These are phyloP conservation scores for Cotoneaster glaucophyllus DNA, from an alignment of 306 rosid genomes.

Conservation along the genomic window DNA sequence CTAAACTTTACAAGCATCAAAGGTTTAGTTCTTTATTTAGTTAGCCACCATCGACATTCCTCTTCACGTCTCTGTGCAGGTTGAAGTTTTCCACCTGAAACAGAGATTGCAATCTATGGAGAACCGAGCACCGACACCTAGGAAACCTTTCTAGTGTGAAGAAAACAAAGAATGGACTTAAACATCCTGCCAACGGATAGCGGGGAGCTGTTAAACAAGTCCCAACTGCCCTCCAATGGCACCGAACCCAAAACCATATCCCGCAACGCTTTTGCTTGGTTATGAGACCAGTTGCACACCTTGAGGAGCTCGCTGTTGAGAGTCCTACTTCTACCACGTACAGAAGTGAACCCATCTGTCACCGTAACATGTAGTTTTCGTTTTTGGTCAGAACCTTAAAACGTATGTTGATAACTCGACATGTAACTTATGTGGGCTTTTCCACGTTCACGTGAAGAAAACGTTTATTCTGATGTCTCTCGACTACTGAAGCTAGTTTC, in stretches of 20 bases:
- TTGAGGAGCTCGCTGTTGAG: neutral
- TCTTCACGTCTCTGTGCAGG: conserved; percentile 35
- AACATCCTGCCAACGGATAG: neutral
- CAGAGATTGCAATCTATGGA: conserved; percentile 93
- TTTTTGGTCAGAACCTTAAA: neutral
- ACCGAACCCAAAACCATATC: neutral
- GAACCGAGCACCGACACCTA: conserved; percentile 79
- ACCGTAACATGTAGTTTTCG: neutral
- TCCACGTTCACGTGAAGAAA: neutral
- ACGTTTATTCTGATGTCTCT: neutral
- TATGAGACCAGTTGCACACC: neutral
- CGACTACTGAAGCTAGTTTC: neutral
- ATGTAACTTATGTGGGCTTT: neutral
- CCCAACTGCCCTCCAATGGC: neutral
- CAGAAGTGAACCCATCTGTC: conserved; percentile 1
- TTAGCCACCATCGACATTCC: neutral
- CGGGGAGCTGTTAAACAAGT: neutral
- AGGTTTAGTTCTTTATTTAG: neutral
- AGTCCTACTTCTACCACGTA: neutral
- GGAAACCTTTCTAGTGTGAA: conserved; percentile 66
- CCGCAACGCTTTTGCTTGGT: neutral
- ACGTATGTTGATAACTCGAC: neutral
- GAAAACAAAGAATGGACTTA: neutral
- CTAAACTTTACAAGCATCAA: neutral
- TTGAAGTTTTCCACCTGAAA: conserved; percentile 89